Percentiles rank a stretch among this genome's conserved stretches.
Evolutionary conservation across 2,329 filamentous ascomycete genomes (phyloP).

Genomic region (Aureobasidium sp.): DNA sequence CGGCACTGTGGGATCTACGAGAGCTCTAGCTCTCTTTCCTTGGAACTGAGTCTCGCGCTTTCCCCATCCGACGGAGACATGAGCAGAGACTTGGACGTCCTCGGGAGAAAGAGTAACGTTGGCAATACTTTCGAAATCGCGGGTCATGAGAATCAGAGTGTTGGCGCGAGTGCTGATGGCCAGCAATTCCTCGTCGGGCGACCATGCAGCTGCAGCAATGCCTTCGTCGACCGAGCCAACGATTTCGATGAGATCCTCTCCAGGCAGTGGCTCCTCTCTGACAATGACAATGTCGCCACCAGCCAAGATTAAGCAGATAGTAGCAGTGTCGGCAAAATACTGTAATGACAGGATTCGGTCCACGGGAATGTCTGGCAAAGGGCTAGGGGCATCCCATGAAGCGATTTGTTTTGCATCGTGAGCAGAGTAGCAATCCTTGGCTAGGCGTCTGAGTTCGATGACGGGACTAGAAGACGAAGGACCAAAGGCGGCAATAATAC

Average conservation of each 20-base stretch:
- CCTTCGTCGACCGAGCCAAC: conserved; percentile 90
- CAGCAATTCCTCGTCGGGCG: conserved; percentile 87
- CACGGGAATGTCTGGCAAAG: conserved; percentile 59
- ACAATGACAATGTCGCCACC: conserved; percentile 88
- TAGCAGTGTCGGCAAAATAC: conserved; percentile 73
- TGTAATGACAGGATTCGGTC: conserved; percentile 76
- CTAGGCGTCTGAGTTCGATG: conserved; percentile 62
- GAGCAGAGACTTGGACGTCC: conserved; percentile 79
- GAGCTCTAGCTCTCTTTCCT: conserved; percentile 75
- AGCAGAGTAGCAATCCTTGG: conserved; percentile 34
- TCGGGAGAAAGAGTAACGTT: conserved; percentile 65
- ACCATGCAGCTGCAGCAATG: conserved; percentile 85
- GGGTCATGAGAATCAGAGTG: conserved; percentile 86
- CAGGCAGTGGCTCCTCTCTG: conserved; percentile 59
- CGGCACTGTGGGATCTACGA: conserved; percentile 89
- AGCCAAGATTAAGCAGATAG: conserved; percentile 74
- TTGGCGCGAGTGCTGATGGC: conserved; percentile 72
- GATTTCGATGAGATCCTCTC: conserved; percentile 82
- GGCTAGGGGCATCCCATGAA: conserved; percentile 82
- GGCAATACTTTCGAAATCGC: conserved; percentile 76
- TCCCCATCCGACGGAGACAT: conserved; percentile 75
- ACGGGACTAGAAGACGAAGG: conserved; percentile 62
- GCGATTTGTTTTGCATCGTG: conserved; percentile 53
- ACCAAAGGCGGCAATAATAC: conserved; percentile 76
- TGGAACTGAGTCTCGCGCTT: conserved; percentile 98